These are phyloP conservation scores for Metschnikowia matae DNA, from an alignment of 805 yeast genomes.

Conservation along the genomic window DNA sequence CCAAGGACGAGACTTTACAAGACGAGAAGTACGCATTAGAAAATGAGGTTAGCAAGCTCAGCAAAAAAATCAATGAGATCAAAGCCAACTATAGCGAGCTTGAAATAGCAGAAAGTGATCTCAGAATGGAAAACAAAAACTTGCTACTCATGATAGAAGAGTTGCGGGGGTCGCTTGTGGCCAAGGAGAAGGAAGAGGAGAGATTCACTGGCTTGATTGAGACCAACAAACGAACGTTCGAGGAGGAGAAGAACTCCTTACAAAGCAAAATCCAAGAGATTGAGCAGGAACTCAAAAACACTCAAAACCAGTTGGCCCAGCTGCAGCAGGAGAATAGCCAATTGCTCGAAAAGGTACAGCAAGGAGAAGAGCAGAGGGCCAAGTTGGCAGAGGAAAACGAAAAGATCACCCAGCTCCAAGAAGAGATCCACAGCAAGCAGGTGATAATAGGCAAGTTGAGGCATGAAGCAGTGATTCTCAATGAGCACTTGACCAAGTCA, in stretches of 20 bases:
- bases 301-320: slow-evolving; percentile 2
- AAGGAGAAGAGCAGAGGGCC: not conserved
- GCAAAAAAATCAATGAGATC: slow-evolving; percentile 39
- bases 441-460: slow-evolving; percentile 83
- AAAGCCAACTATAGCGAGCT: slow-evolving; percentile 40
- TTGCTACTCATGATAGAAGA: slow-evolving; percentile 41
- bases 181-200: slow-evolving; percentile 23
- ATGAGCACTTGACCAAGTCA: slow-evolving; percentile 95
- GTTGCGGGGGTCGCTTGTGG: slow-evolving; percentile 37
- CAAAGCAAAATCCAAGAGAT: slow-evolving; percentile 1
- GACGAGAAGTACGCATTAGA: slow-evolving; percentile 41
- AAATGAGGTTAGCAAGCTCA: slow-evolving; percentile 34
- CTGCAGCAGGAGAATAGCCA: slow-evolving; percentile 6
- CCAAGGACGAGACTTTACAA: slow-evolving; percentile 32
- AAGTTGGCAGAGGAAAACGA: slow-evolving; percentile 18
- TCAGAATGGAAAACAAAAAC: slow-evolving; percentile 39
- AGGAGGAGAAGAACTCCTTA: slow-evolving; percentile 6
- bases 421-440: slow-evolving; percentile 58
- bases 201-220: slow-evolving; percentile 4
- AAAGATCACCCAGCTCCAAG: slow-evolving; percentile 47
- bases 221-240: slow-evolving; percentile 1
- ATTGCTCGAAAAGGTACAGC: slow-evolving; percentile 5
- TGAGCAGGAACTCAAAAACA: not conserved
- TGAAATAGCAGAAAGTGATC: slow-evolving; percentile 35
- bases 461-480: slow-evolving; percentile 89